phyloP scores from a whole-genome alignment of 2,329 filamentous ascomycete genomes.

The Dichotomopilus funicola region DNA sequence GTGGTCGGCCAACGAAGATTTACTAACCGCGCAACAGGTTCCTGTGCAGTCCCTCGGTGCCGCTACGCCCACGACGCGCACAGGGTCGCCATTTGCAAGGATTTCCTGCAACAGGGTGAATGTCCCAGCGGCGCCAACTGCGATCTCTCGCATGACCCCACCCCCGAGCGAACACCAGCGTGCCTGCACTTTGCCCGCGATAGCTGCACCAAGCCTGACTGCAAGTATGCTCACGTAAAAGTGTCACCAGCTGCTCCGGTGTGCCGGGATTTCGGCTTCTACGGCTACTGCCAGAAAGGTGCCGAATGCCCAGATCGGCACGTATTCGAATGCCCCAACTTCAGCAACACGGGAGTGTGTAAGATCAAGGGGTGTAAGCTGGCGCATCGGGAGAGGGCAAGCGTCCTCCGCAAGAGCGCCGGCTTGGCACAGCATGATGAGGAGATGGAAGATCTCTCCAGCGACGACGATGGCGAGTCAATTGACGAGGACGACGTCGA shows the following conservation, averaged over 20 bases:
- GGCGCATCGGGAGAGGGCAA: constrained; percentile 81
- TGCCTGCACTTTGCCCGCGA: constrained; percentile 88
- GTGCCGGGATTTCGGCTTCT: constrained; percentile 74
- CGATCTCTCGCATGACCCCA: constrained; percentile 84
- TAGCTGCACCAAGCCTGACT: constrained; percentile 79
- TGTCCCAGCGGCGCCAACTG: constrained; percentile 74
- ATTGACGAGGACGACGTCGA: constrained; percentile 73
- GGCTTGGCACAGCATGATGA: constrained; percentile 42
- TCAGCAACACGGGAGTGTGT: constrained; percentile 84
- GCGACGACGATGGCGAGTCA: constrained; percentile 64
- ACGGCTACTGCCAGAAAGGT: constrained; percentile 86
- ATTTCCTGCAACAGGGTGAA: constrained; percentile 70
- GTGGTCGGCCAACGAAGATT: constrained; percentile 35
- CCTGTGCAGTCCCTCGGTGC: constrained; percentile 73
- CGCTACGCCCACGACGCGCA: constrained; percentile 75
- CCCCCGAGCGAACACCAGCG: constrained; percentile 74
- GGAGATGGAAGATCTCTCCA: constrained; percentile 64
- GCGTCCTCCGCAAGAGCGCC: constrained; percentile 60
- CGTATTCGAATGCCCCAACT: constrained; percentile 89
- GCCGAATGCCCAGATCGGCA: constrained; percentile 72
- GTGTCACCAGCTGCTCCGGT: constrained; percentile 71
- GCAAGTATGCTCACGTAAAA: constrained; percentile 79
- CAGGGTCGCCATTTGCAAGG: constrained; percentile 87
- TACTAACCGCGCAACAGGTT: constrained; percentile 52
- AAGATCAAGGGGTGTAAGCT: constrained; percentile 74